Base-by-base conservation (phyloP, 225 moss, liverwort and hornwort genomes). In the Straminergon stramineum region DNA sequence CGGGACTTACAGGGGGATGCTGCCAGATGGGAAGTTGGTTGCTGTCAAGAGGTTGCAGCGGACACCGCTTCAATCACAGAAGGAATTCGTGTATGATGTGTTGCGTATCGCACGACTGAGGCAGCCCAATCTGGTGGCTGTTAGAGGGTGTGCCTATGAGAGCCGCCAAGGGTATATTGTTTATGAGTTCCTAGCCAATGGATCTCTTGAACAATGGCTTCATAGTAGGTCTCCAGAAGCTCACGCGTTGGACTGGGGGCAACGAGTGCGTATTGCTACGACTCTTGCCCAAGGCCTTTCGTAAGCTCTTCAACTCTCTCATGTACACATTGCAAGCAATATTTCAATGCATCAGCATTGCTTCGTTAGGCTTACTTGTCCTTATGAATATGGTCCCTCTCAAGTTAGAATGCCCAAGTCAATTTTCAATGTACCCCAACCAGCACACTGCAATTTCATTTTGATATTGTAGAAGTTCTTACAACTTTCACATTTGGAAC, bases 71-170 rank as follows among this genome's bases (percentile, higher is more conserved):
- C 98, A 97, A 77, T 93, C 95, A 79, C 95, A 96, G 91, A 97
- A 91, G 92, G 97, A 98, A 70, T 98, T 98, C 70, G 92, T 97
- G 91, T 94, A 94, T 60, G 98, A 97, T 84, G 96, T 98, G 94
- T 86, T 92, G 86, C 96, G 96, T 87, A 97, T 97, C 84, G 98
- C 95, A 43, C 95, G 98, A 57, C 91, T 98, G 52, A 94, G 92
- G 85, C 97, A 98, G 87, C 93, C 95, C 66, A 97, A 97, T 83
- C 87, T 98, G 88, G 98, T 98, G 19, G 93, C 94, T 17, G 94
- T 98, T 88, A 91, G 92, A 73, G 98, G 98, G 43, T 98, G 98
- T 70, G 95, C 95, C 73, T 97, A 97, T 43, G 94, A 97, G 74
- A 95, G 89, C 73, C 96, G 95, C 30, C 95, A 95, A 85, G 95